phyloP scores from a whole-genome alignment of 2,329 filamentous ascomycete genomes.

The Diplocarpon rosae region DNA sequence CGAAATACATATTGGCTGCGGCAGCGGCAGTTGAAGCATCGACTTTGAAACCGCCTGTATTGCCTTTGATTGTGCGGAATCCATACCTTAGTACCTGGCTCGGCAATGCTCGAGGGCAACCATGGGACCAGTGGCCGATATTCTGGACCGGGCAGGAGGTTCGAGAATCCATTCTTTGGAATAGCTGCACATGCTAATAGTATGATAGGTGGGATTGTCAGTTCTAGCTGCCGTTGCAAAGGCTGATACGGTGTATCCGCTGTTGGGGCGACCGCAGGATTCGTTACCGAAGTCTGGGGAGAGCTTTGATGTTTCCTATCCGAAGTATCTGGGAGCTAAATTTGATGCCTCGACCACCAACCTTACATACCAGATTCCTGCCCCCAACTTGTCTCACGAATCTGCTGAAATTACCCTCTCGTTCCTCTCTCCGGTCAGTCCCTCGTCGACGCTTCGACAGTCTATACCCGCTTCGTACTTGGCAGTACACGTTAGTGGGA shows the following conservation, averaged over 20 bases:
- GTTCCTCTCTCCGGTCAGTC: constrained; percentile 33
- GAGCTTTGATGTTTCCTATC: constrained; percentile 46
- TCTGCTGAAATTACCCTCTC: constrained; percentile 47
- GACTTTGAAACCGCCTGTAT: constrained; percentile 42
- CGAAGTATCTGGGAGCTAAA: constrained; percentile 46
- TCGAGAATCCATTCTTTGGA: constrained; percentile 9
- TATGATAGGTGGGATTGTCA: constrained; percentile 44
- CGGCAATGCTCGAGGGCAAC: constrained; percentile 55
- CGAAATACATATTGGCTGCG: constrained; percentile 20
- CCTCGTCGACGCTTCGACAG: constrained; percentile 24
- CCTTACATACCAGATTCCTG: constrained; percentile 50
- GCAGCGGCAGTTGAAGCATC: constrained; percentile 32
- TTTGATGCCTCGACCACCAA: constrained; percentile 64
- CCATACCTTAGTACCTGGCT: constrained; percentile 53
- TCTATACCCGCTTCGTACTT: constrained; percentile 63
- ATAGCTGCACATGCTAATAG: constrained; percentile 2
- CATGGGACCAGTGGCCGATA: constrained; percentile 80
- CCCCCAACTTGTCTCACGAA: constrained; percentile 28
- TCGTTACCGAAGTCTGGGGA: constrained; percentile 36
- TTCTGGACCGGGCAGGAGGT: constrained; percentile 66
- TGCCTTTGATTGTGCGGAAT: constrained; percentile 47
- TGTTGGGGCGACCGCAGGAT: constrained; percentile 56
- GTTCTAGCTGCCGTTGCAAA: constrained; percentile 51
- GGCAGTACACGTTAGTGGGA: constrained; percentile 57
- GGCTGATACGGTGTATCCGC: constrained; percentile 48